phyloP scores from a whole-genome alignment of 2,329 filamentous ascomycete genomes.

The Aspergillus sojae region DNA sequence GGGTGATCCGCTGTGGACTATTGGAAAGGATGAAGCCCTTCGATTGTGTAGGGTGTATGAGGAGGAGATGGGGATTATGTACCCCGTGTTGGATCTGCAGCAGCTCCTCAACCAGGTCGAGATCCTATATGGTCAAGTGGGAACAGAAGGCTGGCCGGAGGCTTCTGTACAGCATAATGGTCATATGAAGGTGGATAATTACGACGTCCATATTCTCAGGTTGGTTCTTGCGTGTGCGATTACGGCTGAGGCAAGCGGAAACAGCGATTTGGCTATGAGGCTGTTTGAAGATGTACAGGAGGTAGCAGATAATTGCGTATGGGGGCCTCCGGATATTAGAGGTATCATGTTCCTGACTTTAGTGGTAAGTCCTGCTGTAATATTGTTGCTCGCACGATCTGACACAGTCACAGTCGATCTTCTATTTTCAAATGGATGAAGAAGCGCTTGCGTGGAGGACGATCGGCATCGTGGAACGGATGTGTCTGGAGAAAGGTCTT shows the following conservation, averaged over 20 bases:
- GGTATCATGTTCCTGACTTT: conserved; percentile 61
- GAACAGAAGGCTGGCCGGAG: conserved; percentile 5
- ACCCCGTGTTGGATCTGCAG: conserved; percentile 76
- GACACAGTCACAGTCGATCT: conserved; percentile 59
- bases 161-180: conserved; percentile 18
- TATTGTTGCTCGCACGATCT: neutral
- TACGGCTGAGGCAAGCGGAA: conserved; percentile 75
- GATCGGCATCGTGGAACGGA: conserved; percentile 79
- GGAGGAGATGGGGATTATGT: conserved; percentile 89
- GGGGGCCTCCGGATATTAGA: conserved; percentile 61
- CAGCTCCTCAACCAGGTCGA: conserved; percentile 69
- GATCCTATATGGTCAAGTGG: conserved; percentile 53
- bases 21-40: conserved; percentile 76
- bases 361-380: conserved; percentile 28
- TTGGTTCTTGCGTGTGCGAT: conserved; percentile 78
- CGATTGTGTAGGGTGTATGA: conserved; percentile 77
- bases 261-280: conserved; percentile 70
- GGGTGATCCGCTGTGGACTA: conserved; percentile 74
- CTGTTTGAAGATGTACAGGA: conserved; percentile 77
- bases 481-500: conserved; percentile 80
- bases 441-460: conserved; percentile 84
- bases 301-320: conserved; percentile 65
- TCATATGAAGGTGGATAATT: conserved; percentile 55
- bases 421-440: conserved; percentile 82
- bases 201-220: conserved; percentile 73